A percentile compares a stretch with the other conserved stretches of the same genome.
Evolutionary conservation across 2,329 filamentous ascomycete genomes (phyloP).

Genomic region (Pseudocercospora crystallina): DNA sequence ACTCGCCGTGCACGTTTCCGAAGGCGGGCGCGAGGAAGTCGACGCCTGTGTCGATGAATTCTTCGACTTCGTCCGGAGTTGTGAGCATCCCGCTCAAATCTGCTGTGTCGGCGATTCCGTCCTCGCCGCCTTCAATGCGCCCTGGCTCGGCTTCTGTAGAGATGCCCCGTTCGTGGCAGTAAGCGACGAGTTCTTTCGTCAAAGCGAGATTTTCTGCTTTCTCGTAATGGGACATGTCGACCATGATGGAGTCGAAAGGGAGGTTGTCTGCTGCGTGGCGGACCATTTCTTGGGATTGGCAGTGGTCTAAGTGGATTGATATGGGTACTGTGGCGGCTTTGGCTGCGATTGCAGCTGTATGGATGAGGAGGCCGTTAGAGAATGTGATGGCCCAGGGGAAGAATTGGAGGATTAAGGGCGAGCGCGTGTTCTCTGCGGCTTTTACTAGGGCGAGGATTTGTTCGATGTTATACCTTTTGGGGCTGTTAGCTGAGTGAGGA

Average conservation of each 20-base stretch:
- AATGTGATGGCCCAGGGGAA: conserved; percentile 34
- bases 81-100: conserved; percentile 33
- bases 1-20: conserved; percentile 36
- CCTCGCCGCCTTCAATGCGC: conserved; percentile 36
- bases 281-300: conserved; percentile 25
- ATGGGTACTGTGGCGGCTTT: conserved; percentile 28
- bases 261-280: conserved; percentile 23
- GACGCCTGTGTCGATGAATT: conserved; percentile 33
- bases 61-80: conserved; percentile 30
- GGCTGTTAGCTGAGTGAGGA: background rate
- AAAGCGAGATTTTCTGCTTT: conserved; percentile 33
- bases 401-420: conserved; percentile 30
- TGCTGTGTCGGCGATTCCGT: conserved; percentile 32
- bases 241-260: conserved; percentile 36
- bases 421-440: conserved; percentile 32
- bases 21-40: conserved; percentile 36
- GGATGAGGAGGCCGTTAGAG: conserved; percentile 28
- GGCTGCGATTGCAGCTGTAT: conserved; percentile 27
- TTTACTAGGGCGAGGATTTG: conserved; percentile 29
- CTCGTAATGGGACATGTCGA: conserved; percentile 38
- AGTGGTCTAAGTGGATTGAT: conserved; percentile 34
- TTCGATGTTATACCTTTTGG: conserved; percentile 26
- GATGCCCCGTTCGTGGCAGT: conserved; percentile 32
- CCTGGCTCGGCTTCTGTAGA: conserved; percentile 36
- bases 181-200: conserved; percentile 30